Evolutionary conservation across 495 filamentous ascomycete species (phyloP), one percentile per base, ranked within the genome.

Genomic region (Evernia prunastri): DNA sequence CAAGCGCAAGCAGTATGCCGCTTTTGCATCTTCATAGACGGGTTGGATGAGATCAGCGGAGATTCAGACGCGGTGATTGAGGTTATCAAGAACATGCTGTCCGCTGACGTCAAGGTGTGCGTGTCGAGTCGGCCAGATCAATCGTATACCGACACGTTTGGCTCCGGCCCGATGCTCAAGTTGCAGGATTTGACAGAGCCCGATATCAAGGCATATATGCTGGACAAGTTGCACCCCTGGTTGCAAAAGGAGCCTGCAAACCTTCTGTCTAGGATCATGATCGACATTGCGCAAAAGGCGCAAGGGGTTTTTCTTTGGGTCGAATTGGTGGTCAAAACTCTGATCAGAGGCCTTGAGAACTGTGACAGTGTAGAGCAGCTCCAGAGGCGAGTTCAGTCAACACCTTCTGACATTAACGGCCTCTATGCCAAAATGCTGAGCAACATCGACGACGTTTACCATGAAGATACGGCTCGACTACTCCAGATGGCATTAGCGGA

Each of bases 231-330:
- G 20, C 15, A 36, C 15, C 0, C 33, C 10, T 36, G 27, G 15
- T 8, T 23, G 2, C 10, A 3, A 25, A 7, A 33, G n/a, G 33
- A 37, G 29, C 20, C 27, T 8, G 20, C 3, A n/a, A 12, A 25
- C 10, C n/a, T 10, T 0, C 0, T 54, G 0, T 61, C 43, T 39
- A 11, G 20, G 6, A 13, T 53, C 5, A 3, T n/a, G 20, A 3
- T 23, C 0, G 10, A 9, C 6, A 23, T 61, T 12, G n/a, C 37
- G 3, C 13, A 12, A 15, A 61, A 37, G 20, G 59, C 59, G 18
- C 29, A 61, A 37, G 59, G 59, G 13, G 45, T 61, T 2, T 61
- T 61, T 12, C 42, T 61, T 20, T 61, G 59, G 59, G 59, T 61
- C 15, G 20, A 61, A 9, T 23, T 61, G n/a, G 59, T 49, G 18